Percentiles rank a stretch among this genome's conserved stretches.
Conservation (phyloP, 176 grass and related monocot genomes). For the Hsuehochloa calcarea region DNA sequence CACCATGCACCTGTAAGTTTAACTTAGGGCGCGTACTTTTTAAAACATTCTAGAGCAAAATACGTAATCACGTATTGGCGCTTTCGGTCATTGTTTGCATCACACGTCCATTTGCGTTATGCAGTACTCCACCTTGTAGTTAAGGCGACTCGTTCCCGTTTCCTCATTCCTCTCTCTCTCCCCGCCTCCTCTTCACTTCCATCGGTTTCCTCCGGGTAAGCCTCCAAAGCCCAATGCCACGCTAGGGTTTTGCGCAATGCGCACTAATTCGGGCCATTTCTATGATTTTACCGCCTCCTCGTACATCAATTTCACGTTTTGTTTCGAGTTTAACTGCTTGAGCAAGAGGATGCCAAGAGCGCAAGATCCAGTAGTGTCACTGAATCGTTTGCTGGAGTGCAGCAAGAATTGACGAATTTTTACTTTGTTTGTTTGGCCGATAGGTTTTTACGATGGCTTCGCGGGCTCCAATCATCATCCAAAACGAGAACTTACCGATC, state of each 20-base stretch:
- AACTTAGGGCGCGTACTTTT: neutral
- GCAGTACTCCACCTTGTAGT: neutral
- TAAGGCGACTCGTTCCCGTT: no score
- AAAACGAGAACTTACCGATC: conserved; percentile 17
- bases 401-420: neutral
- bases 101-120: neutral
- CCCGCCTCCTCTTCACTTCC: neutral
- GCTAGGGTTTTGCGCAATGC: neutral
- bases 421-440: neutral
- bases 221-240: neutral
- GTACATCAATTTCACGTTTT: neutral
- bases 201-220: neutral
- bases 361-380: neutral
- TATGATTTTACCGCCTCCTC: neutral
- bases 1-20: no score
- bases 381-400: neutral
- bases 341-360: neutral
- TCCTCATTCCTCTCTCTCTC: neutral
- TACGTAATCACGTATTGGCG: neutral
- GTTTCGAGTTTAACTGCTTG: neutral
- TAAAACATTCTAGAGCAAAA: neutral
- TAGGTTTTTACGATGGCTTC: neutral
- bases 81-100: neutral
- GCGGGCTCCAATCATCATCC: conserved; percentile 11
- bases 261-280: neutral